Conservation (phyloP, 192 early-diverging fungal species). For the Rhizophlyctis rosea region DNA sequence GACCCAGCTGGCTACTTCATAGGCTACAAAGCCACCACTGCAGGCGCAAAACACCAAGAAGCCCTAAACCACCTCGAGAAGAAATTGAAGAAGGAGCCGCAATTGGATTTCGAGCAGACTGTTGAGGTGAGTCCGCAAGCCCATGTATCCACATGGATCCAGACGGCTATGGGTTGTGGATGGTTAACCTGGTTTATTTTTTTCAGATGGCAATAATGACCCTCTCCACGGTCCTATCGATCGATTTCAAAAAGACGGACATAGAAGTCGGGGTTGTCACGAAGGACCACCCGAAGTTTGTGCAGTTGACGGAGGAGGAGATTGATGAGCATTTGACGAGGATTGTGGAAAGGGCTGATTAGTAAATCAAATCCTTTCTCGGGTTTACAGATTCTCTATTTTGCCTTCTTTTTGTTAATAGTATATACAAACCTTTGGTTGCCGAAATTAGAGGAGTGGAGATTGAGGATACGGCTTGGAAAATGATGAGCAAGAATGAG, state of each 20-base stretch:
- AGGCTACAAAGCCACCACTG: conserved; percentile 93
- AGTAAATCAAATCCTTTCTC: too few relatives aligned
- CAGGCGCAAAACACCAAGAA: conserved; percentile 94
- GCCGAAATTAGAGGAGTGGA: too few relatives aligned
- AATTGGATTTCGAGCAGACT: conserved; percentile 78
- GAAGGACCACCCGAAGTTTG: conserved; percentile 72
- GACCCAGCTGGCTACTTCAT: conserved; percentile 99
- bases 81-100: conserved; percentile 90
- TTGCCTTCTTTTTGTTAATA: too few relatives aligned
- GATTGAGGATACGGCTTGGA: too few relatives aligned
- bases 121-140: conserved; percentile 73
- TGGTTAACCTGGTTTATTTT: background rate
- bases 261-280: conserved; percentile 92
- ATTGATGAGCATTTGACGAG: conserved; percentile 87
- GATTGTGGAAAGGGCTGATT: conserved; percentile 73
- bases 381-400: too few relatives aligned
- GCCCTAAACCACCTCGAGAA: conserved; percentile 96
- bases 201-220: conserved; percentile 88
- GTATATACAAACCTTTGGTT: too few relatives aligned
- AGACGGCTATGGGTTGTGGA: background rate
- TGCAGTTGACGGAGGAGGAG: conserved; percentile 67
- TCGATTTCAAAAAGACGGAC: conserved; percentile 96
- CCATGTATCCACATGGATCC: background rate
- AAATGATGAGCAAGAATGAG: too few relatives aligned
- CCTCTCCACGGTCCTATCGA: conserved; percentile 82